phyloP scores from a whole-genome alignment of 805 yeast genomes.

The Grigorovia transvaalensis region DNA sequence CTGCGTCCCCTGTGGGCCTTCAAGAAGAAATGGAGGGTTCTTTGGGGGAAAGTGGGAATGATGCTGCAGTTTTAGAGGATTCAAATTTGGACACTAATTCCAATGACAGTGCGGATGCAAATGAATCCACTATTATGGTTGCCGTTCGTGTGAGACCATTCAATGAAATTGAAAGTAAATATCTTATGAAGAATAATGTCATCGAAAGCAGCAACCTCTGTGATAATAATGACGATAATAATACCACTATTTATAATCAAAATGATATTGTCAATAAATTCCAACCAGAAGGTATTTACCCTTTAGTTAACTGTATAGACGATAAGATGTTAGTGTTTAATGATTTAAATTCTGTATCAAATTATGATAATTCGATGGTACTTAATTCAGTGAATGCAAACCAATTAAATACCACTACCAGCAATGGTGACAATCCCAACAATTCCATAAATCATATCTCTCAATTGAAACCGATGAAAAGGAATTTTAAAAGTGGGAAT shows the following conservation, averaged over 20 bases:
- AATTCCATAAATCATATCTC: neutral
- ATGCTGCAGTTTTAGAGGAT: neutral
- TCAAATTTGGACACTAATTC: neutral
- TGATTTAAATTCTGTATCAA: conserved; percentile 65
- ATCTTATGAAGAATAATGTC: conserved; percentile 26
- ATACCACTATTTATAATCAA: neutral
- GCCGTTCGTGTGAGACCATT: conserved; percentile 82
- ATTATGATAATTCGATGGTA: conserved; percentile 14
- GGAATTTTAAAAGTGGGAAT: neutral
- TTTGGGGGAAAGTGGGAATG: neutral
- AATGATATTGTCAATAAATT: conserved; percentile 18
- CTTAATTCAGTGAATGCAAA: conserved; percentile 21
- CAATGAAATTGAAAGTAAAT: conserved; percentile 45
- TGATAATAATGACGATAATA: neutral
- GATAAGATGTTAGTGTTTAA: conserved; percentile 80
- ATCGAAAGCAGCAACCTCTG: neutral
- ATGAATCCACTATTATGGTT: conserved; percentile 57
- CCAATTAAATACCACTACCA: neutral
- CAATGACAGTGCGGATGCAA: conserved; percentile 2
- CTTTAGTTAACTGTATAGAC: conserved; percentile 69
- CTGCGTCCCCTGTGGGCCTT: too few relatives aligned
- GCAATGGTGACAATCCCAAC: neutral
- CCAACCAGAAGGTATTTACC: conserved; percentile 43
- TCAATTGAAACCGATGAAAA: neutral
- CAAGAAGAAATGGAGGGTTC: neutral